These are phyloP conservation scores for Neonectria magnoliae DNA, from an alignment of 2,329 filamentous ascomycete genomes.

Conservation along the genomic window DNA sequence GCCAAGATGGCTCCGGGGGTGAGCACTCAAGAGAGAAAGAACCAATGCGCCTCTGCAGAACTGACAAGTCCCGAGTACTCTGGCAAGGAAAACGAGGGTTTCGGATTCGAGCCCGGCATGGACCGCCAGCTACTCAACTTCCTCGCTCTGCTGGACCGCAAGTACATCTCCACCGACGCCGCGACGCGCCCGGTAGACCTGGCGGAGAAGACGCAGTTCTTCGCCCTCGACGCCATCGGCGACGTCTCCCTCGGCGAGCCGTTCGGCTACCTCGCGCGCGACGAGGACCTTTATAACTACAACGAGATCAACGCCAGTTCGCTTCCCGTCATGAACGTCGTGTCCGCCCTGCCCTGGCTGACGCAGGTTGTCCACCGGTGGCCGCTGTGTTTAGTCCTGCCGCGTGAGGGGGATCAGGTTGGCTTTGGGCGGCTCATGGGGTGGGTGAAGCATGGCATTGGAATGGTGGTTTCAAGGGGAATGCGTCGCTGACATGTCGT, in stretches of 20 bases:
- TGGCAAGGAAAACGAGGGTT: conserved; percentile 59
- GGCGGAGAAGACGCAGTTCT: conserved; percentile 60
- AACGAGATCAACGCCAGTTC: conserved; percentile 56
- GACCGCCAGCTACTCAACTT: conserved; percentile 53
- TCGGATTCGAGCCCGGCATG: conserved; percentile 53
- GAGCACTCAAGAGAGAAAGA: conserved; percentile 32
- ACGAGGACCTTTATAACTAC: conserved; percentile 59
- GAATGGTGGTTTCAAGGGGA: not conserved
- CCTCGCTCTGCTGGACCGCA: conserved; percentile 56
- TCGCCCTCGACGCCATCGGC: conserved; percentile 64
- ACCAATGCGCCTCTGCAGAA: not conserved
- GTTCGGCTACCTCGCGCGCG: conserved; percentile 61
- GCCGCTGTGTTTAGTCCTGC: conserved; percentile 49
- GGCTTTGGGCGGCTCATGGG: conserved; percentile 53
- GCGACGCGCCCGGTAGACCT: conserved; percentile 56
- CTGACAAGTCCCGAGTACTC: conserved; percentile 53
- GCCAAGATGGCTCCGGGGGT: conserved; percentile 57
- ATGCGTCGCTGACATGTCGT: not conserved
- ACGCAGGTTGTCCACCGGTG: conserved; percentile 48
- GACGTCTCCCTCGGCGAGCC: conserved; percentile 62
- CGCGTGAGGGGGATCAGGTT: conserved; percentile 49
- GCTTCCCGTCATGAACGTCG: conserved; percentile 49
- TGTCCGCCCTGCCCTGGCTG: conserved; percentile 51
- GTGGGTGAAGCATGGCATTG: conserved; percentile 36
- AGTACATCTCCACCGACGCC: conserved; percentile 55